phyloP scores from a whole-genome alignment of 768 basidiomycete genomes.

The Erythrobasidium yunnanense region DNA sequence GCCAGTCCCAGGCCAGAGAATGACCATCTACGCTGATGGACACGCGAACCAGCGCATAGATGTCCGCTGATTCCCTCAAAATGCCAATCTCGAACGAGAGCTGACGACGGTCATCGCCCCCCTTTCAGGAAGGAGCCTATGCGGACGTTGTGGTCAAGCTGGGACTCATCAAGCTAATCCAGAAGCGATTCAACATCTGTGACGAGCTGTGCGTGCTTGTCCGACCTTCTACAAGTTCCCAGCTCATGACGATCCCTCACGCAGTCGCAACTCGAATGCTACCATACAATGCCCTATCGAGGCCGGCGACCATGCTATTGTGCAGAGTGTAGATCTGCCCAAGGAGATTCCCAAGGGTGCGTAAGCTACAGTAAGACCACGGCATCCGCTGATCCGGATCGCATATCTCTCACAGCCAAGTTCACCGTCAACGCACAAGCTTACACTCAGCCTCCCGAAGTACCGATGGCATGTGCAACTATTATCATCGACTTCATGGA shows the following conservation, averaged over 20 bases:
- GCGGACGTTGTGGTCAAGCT: slow-evolving; percentile 85
- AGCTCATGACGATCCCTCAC: too few relatives aligned
- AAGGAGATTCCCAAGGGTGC: slow-evolving; percentile 74
- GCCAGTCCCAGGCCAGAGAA: slow-evolving; percentile 69
- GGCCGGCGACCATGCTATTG: slow-evolving; percentile 58
- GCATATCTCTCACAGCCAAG: slow-evolving; percentile 53
- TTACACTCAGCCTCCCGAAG: slow-evolving; percentile 52
- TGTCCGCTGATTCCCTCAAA: slow-evolving; percentile 45
- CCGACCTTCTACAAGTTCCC: too few relatives aligned
- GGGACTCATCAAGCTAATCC: slow-evolving; percentile 47
- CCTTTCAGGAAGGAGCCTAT: slow-evolving; percentile 68
- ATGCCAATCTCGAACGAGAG: neutral
- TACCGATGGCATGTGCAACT: slow-evolving; percentile 69
- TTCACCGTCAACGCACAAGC: slow-evolving; percentile 62
- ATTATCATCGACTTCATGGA: slow-evolving; percentile 60
- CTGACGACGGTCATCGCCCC: neutral
- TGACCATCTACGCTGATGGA: slow-evolving; percentile 74
- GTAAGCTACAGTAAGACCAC: slow-evolving; percentile 21
- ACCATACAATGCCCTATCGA: slow-evolving; percentile 74
- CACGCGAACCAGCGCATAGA: slow-evolving; percentile 53
- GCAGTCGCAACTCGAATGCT: slow-evolving; percentile 62
- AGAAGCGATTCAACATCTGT: slow-evolving; percentile 2
- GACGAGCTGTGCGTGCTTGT: slow-evolving; percentile 41
- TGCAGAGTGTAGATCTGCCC: slow-evolving; percentile 74
- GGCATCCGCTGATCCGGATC: neutral